A percentile compares a stretch with the other conserved stretches of the same genome.
Evolutionary conservation across 768 basidiomycete genomes (phyloP).

Genomic region (Tephrocybe sp.): DNA sequence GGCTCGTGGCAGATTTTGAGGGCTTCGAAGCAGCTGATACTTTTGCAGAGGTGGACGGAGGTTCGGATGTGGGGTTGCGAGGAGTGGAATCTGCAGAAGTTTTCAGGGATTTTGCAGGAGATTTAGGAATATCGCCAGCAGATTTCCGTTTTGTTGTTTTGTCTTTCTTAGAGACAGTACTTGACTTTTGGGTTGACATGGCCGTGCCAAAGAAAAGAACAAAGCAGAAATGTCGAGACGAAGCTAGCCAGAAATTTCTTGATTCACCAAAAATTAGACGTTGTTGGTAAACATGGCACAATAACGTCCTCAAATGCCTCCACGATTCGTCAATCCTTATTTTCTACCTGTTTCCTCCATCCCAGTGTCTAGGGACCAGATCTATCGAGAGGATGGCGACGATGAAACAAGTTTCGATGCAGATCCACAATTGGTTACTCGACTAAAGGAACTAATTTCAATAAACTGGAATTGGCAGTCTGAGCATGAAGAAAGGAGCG

Average conservation of each 20-base stretch:
- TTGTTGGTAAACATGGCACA: slow-evolving; percentile 14
- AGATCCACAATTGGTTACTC: slow-evolving; percentile 13
- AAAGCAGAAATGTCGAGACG: not conserved
- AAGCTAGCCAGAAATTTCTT: slow-evolving; percentile 14
- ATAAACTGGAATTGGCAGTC: slow-evolving; percentile 6
- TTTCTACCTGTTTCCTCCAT: slow-evolving; percentile 28
- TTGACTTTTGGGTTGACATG: slow-evolving; percentile 18
- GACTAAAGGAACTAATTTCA: slow-evolving; percentile 18
- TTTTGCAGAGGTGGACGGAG: not conserved
- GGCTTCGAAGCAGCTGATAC: not conserved
- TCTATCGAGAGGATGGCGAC: slow-evolving; percentile 16
- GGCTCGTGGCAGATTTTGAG: not conserved
- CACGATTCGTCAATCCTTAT: slow-evolving; percentile 49
- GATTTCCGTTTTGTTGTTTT: slow-evolving; percentile 24
- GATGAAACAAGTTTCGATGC: slow-evolving; percentile 2
- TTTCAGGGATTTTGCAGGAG: not conserved
- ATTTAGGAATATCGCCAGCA: slow-evolving; percentile 6
- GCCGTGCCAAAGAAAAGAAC: not conserved
- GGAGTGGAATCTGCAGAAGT: slow-evolving; percentile 5
- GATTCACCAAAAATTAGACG: slow-evolving; percentile 16
- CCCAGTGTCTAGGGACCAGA: slow-evolving; percentile 32
- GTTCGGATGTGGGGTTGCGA: not conserved
- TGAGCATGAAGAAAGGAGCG: slow-evolving; percentile 1
- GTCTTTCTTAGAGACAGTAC: slow-evolving; percentile 16
- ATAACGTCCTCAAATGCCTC: slow-evolving; percentile 20